Base-by-base conservation (phyloP, 768 basidiomycete species). In the Tylopilus subfusipes region DNA sequence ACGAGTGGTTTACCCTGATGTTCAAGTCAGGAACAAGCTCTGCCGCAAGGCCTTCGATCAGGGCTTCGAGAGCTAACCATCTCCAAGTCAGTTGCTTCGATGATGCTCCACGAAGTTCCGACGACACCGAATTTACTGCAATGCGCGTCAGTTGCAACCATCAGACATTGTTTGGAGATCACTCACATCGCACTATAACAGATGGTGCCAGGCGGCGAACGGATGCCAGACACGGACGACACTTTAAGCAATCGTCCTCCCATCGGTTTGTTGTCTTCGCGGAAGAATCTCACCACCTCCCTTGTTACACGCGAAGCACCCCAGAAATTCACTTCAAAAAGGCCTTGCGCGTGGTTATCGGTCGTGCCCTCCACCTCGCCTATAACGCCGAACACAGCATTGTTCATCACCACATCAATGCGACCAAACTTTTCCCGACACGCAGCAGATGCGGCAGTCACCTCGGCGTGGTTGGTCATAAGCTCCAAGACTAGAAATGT, bases 251-350 rank as follows among this genome's bases (percentile, higher is more conserved):
- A 55, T 3, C 69, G 59, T 19, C 76, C 77, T 14, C 73, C 74
- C 5, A 55, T 55, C 1, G 76, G 76, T n/a, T 42, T 42, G 19
- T 63, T 67, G n/a, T 44, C 66, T 11, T 68, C 66, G 9, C 66
- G 53, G 44, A 66, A 65, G 42, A 60, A 48, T 29, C 40, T 42
- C 42, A 61, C 48, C 25, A 73, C 76, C 21, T 73, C 64, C 50
- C 60, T 72, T 30, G 63, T 70, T 45, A 79, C 68, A 45, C 73
- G 57, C 7, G 71, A 75, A 0, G 75, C 72, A 0, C 75, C 78
- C 75, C 78, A 78, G 52, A 78, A 80, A 38, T 72, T 65, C 9
- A 77, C 71, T 50, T 78, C 77, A 36, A 79, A 72, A 16, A 72
- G 47, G 8, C 50, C 39, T 13, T 73, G 68, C 1, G 76, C 76